phyloP scores from a whole-genome alignment of 176 grass and related monocot genomes.

The Rhynchospora pubera region DNA sequence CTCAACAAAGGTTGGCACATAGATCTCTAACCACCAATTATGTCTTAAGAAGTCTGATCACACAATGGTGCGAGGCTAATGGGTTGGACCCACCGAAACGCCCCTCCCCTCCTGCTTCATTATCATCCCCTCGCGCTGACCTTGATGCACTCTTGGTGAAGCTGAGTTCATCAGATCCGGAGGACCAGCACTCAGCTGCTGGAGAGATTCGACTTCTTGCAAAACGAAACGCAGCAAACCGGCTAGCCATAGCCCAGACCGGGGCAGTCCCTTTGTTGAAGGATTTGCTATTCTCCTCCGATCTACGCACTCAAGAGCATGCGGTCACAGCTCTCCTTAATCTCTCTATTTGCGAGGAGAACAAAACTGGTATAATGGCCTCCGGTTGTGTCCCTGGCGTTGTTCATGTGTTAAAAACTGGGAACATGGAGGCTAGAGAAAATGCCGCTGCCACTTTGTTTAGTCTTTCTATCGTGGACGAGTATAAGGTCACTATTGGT shows the following conservation, averaged over 20 bases:
- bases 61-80: slow-evolving; percentile 72
- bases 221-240: slow-evolving; percentile 69
- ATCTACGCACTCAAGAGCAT: slow-evolving; percentile 76
- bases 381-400: slow-evolving; percentile 63
- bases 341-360: slow-evolving; percentile 82
- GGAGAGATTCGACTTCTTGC: slow-evolving; percentile 81
- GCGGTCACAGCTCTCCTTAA: slow-evolving; percentile 85
- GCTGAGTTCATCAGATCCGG: slow-evolving; percentile 45
- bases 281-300: slow-evolving; percentile 45
- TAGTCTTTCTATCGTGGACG: slow-evolving; percentile 83
- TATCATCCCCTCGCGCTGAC: slow-evolving; percentile 54
- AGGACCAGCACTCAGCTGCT: slow-evolving; percentile 55
- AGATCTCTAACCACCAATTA: slow-evolving; percentile 73
- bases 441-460: slow-evolving; percentile 93
- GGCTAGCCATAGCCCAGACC: slow-evolving; percentile 81
- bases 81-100: slow-evolving; percentile 68
- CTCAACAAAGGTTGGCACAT: slow-evolving; percentile 69
- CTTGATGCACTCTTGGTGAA: slow-evolving; percentile 62
- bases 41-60: slow-evolving; percentile 72
- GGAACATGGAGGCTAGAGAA: slow-evolving; percentile 89
- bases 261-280: slow-evolving; percentile 72
- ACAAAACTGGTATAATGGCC: slow-evolving; percentile 69
- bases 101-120: slow-evolving; percentile 9
- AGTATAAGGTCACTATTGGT: slow-evolving; percentile 78
- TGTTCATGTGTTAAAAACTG: slow-evolving; percentile 77